Base-by-base conservation (phyloP, 2,329 filamentous ascomycete genomes). In the Alternaria sp. region DNA sequence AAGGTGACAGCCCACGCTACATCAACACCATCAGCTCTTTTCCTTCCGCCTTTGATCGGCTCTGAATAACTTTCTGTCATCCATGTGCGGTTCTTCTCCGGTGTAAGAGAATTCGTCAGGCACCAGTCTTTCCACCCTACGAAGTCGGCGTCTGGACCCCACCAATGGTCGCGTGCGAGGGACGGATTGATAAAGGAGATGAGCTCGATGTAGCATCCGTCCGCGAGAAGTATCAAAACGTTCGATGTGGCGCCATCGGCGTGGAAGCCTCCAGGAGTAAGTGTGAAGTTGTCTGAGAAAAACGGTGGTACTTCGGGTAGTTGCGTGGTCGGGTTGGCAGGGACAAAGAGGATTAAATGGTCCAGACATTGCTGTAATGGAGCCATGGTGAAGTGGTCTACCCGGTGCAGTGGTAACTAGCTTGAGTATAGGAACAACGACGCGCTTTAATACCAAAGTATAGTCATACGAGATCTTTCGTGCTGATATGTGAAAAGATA, bases 121-220 rank as follows among this genome's bases (percentile, higher is more conserved):
- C 66, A 90, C 81, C 8, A 89, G 85, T 83, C 86, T 87, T 79
- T 90, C 89, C 64, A 90, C 3, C 75, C 82, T 43, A 85, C 79
- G 4, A 86, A 85, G 32, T 83, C 82, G 0, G 75, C 65, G 10
- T 85, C 82, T 0, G 76, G 71, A 1, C 85, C 87, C 89, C 89
- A 92, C 70, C 85, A 85, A 69, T 91, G 88, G 4, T 84, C 81
- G 7, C 75, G 67, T 5, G 79, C 77, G n/a, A 75, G 67, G 34
- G 76, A 72, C 43, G 81, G 82, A 20, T 85, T 74, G 50, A 86
- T 79, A 72, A 90, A 91, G 40, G 87, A 84, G 61, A 90, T 89
- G 52, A 91, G 79, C 71, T 92, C 89, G 54, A 92, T 79, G 76
- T 91, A 91, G 22, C 84, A 84, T 30, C 89, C 89, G 66, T 91